Evolutionary conservation across 129 eudicot genomes (phyloP), one percentile per base, ranked within the genome.

Genomic region (Escallonia rubra): DNA sequence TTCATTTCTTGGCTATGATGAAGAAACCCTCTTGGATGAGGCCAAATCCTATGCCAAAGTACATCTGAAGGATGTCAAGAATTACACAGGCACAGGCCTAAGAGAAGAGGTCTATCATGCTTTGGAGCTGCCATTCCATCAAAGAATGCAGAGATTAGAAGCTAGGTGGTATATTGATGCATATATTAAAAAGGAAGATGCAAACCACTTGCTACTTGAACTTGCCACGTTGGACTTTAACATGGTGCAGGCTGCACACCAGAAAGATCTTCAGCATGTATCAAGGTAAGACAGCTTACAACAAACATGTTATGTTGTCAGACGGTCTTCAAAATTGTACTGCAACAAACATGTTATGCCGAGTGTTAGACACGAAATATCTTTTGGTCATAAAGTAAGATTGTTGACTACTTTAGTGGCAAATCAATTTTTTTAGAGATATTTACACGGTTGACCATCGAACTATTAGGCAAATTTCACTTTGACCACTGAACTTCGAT

Each of bases 151-250:
- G 43, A 66, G 74, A 49, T 49, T 74, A 45, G 71, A 76, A 56
- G 78, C 85, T 34, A 62, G 81, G n/a, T 68, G 67, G 80, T 71
- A 80, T 42, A 80, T 80, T 16, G 81, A 78, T 15, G 64, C 62
- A 47, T 72, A 61, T 43, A 54, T 12, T 67, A 67, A 38, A 52
- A 68, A 34, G 45, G 46, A 68, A 63, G 64, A 72, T 42, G 64
- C 59, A 44, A 55, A 76, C 57, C 75, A 12, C 23, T 34, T 50
- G 43, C 56, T 80, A 40, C 81, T 71, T 64, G 63, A 63, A 34
- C 74, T 80, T 38, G 81, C 85, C 3, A 54, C 11, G 48, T 51
- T 80, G 41, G 78, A 80, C 64, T 80, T 72, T 76, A 80, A 80
- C 74, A 80, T 76, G 74, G 85, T 72, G 13, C 85, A 80, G 64